A percentile compares a stretch with the other conserved stretches of the same genome.
Evolutionary conservation across 2,329 filamentous ascomycete species (phyloP).

Genomic region (Cercospora janseana): DNA sequence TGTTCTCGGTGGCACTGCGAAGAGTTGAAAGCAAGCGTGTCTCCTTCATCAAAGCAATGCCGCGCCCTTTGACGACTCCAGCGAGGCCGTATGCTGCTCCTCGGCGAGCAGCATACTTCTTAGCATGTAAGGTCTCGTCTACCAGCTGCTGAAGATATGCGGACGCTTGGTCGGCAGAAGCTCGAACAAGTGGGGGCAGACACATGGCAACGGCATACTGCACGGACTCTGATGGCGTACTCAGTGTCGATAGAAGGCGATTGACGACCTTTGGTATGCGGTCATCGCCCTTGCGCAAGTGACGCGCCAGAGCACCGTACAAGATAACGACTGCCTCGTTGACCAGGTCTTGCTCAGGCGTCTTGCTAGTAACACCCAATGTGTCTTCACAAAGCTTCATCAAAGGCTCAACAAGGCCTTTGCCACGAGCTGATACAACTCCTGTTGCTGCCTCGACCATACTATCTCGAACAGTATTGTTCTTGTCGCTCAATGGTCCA

Average conservation of each 20-base stretch:
- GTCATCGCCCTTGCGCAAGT: slow-evolving; percentile 78
- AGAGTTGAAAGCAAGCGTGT: slow-evolving; percentile 82
- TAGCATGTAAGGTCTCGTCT: slow-evolving; percentile 77
- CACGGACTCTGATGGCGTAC: slow-evolving; percentile 92
- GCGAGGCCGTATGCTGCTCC: slow-evolving; percentile 94
- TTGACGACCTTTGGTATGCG: slow-evolving; percentile 87
- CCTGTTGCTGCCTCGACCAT: slow-evolving; percentile 89
- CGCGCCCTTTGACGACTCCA: slow-evolving; percentile 84
- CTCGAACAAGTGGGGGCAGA: slow-evolving; percentile 82
- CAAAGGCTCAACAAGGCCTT: slow-evolving; percentile 76
- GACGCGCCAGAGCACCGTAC: slow-evolving; percentile 88
- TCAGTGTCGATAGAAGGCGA: slow-evolving; percentile 79
- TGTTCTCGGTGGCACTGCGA: slow-evolving; percentile 83
- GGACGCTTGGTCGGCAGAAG: slow-evolving; percentile 72
- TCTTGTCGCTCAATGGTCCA: slow-evolving; percentile 83
- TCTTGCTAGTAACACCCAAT: slow-evolving; percentile 79
- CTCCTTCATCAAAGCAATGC: slow-evolving; percentile 76
- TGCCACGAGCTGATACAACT: slow-evolving; percentile 78
- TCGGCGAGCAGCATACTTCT: slow-evolving; percentile 87
- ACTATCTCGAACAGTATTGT: slow-evolving; percentile 71
- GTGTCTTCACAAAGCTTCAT: slow-evolving; percentile 91
- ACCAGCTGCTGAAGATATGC: slow-evolving; percentile 79
- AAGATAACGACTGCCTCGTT: slow-evolving; percentile 98
- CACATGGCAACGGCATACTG: slow-evolving; percentile 96
- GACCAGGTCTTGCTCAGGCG: slow-evolving; percentile 78